These are phyloP conservation scores for Globisporangium cederbergense DNA, from an alignment of 352 stramenopile genomes.

Conservation along the genomic window DNA sequence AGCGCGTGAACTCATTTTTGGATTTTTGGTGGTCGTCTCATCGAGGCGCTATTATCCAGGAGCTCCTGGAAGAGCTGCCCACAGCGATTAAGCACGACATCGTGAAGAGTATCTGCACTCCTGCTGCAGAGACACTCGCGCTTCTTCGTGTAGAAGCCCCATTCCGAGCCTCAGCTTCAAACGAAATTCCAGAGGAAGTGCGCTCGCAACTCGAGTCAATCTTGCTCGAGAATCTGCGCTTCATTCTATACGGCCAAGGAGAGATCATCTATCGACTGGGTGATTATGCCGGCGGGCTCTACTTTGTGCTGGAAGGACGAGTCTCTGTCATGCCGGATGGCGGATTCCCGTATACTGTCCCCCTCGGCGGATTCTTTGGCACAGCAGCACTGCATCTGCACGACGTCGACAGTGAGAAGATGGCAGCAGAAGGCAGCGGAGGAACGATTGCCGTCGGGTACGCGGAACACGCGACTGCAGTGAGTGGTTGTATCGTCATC, in stretches of 20 bases:
- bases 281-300: conserved; percentile 44
- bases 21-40: conserved; percentile 73
- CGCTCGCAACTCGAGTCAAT: conserved; percentile 39
- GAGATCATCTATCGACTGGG: conserved; percentile 58
- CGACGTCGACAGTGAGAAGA: not conserved
- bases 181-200: not conserved
- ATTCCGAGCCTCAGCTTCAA: conserved; percentile 13
- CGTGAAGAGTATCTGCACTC: conserved; percentile 48
- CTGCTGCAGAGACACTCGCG: conserved; percentile 38
- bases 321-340: conserved; percentile 28
- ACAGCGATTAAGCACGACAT: conserved; percentile 56
- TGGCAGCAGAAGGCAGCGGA: not conserved
- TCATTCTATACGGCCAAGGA: conserved; percentile 53
- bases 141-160: conserved; percentile 23
- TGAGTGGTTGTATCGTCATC: conserved; percentile 55
- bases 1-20: conserved; percentile 60
- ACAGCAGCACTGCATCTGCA: conserved; percentile 30
- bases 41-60: conserved; percentile 55
- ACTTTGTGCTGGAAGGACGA: conserved; percentile 50
- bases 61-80: conserved; percentile 53
- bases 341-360: conserved; percentile 25
- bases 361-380: conserved; percentile 47
- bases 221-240: conserved; percentile 53
- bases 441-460: conserved; percentile 22
- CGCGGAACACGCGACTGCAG: conserved; percentile 35